Base-by-base conservation (phyloP, 768 basidiomycete genomes). In the Leucosporidium scottii region DNA sequence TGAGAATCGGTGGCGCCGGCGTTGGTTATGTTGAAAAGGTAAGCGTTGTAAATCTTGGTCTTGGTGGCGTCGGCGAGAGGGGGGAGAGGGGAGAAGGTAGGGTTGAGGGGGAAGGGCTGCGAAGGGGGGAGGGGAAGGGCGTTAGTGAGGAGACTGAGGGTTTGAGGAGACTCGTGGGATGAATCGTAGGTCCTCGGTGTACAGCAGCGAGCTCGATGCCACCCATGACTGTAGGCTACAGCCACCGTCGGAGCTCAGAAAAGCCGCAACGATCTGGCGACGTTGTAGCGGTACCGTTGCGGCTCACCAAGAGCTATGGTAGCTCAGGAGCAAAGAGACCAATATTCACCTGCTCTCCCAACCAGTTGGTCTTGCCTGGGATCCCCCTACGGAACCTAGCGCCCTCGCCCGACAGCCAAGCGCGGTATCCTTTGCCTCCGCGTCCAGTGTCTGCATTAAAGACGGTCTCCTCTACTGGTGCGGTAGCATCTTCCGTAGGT, bases 61-160 rank as follows among this genome's bases (percentile, higher is more conserved):
- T 86, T 83, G 50, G 84, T 76, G 10, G 73, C 75, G 71, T 91
- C 84, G 2, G 90, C 87, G 57, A 90, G 79, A 8, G 91, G 91
- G 9, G 84, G 78, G 17, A 88, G 88, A 8, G 92, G 91, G 72
- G 83, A 84, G 79, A 93, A 94, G 1, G 87, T 85, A 8, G 85
- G 85, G 75, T 94, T 93, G 78, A 89, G 81, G 18, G 90, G 89
- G 76, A 93, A 93, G 0, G 90, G 91, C 90, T 93, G 67, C n/a
- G 39, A 25, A 28, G 28, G 21, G 17, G 25, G 30, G 4, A 47
- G 0, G 31, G 2, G 50, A 13, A 44, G 39, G 20, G 12, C 13
- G 65, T 27, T 6, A 23, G 31, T 5, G 8, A 0, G 44, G 10
- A n/a, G 18, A 4, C 20, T 23, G n/a, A 28, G 17, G 23, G 61